Base-by-base conservation (phyloP, 176 grass and related monocot genomes). In the Carex littledalei region DNA sequence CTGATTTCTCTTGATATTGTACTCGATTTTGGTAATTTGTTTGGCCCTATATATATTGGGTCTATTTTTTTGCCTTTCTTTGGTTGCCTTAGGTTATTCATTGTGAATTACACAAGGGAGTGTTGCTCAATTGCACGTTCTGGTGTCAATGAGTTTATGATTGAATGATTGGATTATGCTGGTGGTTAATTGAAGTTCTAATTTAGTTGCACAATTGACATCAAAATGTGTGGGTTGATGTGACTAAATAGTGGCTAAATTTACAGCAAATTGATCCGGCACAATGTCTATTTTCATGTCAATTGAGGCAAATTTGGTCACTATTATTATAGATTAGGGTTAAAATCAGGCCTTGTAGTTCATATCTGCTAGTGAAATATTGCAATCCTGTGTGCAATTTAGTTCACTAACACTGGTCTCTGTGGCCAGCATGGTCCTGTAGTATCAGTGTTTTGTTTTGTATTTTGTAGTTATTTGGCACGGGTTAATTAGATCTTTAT, bases 1-100 rank as follows among this genome's bases (percentile, higher is more conserved):
- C 39, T 71, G 68, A 43, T 82, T 84, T 73, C 84, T 91, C 5
- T 64, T 64, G 20, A 3, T 64, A 64, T 29, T 64, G 47, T 50
- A 12, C 47, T 10, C 8, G 45, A 47, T 47, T 47, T 47, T 8
- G 45, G 45, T 11, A 50, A 50, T 50, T 50, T 50, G 10, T 2
- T 64, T 64, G 61, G 61, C 26, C 21, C 61, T 26, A 64, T 29
- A 64, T 22, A 63, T 18, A 64, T 12, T 29, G 6, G n/a, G n/a
- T 3, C 21, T 24, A 39, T 11, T 3, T 26, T 29, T 64, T 10
- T 64, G 22, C 18, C 61, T 64, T 11, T 26, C 9, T 64, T 64
- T 20, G 47, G 47, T 64, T 10, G 8, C 9, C 8, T 63, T 64
- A 8, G 1, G 21, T 64, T 29, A 64, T 64, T 64, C 21, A 64